Evolutionary conservation across 1,284 basidiomycete genomes (phyloP).

Genomic region (Moesziomyces antarcticus): DNA sequence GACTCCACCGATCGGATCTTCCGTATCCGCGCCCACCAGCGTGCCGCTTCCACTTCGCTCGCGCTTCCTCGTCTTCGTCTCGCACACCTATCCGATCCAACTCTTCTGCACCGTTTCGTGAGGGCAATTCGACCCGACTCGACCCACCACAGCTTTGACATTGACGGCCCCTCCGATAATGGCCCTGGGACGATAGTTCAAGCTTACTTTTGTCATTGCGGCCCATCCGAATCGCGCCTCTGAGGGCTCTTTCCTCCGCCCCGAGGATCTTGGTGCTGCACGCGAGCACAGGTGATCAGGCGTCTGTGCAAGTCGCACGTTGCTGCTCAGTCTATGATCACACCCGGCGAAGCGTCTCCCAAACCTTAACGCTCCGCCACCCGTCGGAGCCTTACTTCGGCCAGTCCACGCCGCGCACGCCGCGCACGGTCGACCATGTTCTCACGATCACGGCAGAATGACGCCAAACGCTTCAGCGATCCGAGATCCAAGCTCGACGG

Average conservation of each 20-base stretch:
- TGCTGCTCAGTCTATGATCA: background rate
- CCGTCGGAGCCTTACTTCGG: background rate
- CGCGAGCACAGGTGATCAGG: no score
- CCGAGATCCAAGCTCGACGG: slow-evolving; percentile 4
- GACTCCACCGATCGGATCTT: background rate
- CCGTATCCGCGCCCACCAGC: background rate
- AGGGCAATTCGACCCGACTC: no score
- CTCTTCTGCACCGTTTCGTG: background rate
- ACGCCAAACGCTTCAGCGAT: slow-evolving; percentile 26
- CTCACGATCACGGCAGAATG: slow-evolving; percentile 18
- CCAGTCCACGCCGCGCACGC: no score
- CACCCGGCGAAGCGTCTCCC: background rate
- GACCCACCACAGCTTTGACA: background rate
- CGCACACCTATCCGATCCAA: background rate
- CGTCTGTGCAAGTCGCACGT: background rate
- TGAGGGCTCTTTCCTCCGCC: background rate
- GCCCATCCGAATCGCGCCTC: background rate
- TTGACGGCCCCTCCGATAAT: background rate
- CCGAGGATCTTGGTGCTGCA: background rate
- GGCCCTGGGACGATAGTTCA: background rate
- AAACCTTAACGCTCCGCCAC: background rate
- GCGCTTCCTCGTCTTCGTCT: background rate
- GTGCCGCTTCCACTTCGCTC: background rate
- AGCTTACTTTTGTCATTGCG: background rate
- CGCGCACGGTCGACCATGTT: slow-evolving; percentile 13